phyloP scores from a whole-genome alignment of 2,329 filamentous ascomycete genomes.

The Venturiaceae sp. region DNA sequence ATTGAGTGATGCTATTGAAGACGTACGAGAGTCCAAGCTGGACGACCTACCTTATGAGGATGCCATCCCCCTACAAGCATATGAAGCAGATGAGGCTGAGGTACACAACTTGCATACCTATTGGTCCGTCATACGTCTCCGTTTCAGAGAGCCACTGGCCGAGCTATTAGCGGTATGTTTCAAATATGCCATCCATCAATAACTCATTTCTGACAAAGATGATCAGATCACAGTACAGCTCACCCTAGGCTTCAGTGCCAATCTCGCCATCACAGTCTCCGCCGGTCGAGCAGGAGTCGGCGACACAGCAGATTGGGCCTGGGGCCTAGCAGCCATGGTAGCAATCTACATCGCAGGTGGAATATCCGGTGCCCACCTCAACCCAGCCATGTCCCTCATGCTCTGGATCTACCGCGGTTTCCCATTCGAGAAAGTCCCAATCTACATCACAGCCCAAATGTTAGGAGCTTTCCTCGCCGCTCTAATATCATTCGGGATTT shows the following conservation, averaged over 20 bases:
- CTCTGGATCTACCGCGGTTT: constrained; percentile 25
- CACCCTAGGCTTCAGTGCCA: constrained; percentile 12
- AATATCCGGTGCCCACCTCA: constrained; percentile 8
- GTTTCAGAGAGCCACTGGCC: constrained; percentile 12
- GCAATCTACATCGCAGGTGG: constrained; percentile 1
- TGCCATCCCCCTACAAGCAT: background rate
- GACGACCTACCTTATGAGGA: background rate
- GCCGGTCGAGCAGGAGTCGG: constrained; percentile 9
- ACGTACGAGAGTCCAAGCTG: background rate
- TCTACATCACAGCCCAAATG: constrained; percentile 25
- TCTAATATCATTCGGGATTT: constrained; percentile 24
- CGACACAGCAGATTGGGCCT: constrained; percentile 4
- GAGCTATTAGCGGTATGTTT: constrained; percentile 9
- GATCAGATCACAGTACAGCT: constrained; percentile 10
- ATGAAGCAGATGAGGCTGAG: constrained; percentile 7
- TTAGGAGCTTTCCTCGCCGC: constrained; percentile 24
- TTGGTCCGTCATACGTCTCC: constrained; percentile 12
- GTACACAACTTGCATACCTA: constrained; percentile 10
- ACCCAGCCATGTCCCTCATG: constrained; percentile 13
- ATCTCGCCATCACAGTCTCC: constrained; percentile 11
- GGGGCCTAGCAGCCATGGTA: constrained; percentile 8
- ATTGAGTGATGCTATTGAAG: background rate
- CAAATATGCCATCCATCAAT: background rate
- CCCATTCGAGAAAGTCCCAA: constrained; percentile 16
- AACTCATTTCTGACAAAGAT: constrained; percentile 6